phyloP scores from a whole-genome alignment of 768 basidiomycete genomes.

The Serendipita sp. region DNA sequence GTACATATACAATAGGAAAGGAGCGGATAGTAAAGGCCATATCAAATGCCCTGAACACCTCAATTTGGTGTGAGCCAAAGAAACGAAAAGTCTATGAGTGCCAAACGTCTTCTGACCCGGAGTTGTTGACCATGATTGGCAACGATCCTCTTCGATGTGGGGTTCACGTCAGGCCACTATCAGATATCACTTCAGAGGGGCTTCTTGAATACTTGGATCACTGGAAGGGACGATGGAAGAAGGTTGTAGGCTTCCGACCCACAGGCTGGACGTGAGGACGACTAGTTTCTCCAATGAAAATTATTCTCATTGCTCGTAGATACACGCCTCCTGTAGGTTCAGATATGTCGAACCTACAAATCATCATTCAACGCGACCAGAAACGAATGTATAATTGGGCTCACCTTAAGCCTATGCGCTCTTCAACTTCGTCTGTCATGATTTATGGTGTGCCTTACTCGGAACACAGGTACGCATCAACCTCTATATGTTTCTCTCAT shows the following conservation, averaged over 20 bases:
- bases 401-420: constrained; percentile 49
- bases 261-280: constrained; percentile 89
- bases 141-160: constrained; percentile 54
- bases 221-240: constrained; percentile 53
- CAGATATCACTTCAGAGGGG: constrained; percentile 55
- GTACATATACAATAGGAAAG: constrained; percentile 95
- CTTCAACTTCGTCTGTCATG: constrained; percentile 51
- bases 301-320: constrained; percentile 20
- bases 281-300: background rate
- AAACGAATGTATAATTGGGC: constrained; percentile 50
- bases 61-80: constrained; percentile 75
- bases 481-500: constrained; percentile 2
- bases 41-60: constrained; percentile 61
- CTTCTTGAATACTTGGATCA: constrained; percentile 61
- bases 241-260: constrained; percentile 69
- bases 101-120: constrained; percentile 48
- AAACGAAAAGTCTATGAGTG: constrained; percentile 74
- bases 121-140: constrained; percentile 63
- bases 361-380: constrained; percentile 52
- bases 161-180: constrained; percentile 76
- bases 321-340: constrained; percentile 51
- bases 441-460: constrained; percentile 52
- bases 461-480: background rate
- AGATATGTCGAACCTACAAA: constrained; percentile 42
- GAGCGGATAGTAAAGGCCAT: constrained; percentile 95